phyloP scores from a whole-genome alignment of 2,329 filamentous ascomycete genomes.

The Fulvia fulva region DNA sequence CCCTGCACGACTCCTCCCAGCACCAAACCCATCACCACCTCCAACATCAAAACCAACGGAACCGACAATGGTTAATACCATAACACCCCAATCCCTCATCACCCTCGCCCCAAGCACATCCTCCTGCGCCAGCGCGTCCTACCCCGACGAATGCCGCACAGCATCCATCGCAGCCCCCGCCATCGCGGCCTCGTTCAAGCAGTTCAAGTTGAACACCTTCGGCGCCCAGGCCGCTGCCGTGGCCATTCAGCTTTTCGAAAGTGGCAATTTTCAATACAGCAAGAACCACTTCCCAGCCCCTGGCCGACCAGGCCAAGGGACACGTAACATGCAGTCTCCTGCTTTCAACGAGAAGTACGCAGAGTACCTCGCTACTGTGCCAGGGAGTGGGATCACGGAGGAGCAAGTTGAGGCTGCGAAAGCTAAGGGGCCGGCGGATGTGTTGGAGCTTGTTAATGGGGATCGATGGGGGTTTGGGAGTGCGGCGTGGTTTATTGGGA shows the following conservation, averaged over 20 bases:
- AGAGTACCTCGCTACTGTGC: conserved; percentile 39
- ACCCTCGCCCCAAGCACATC: conserved; percentile 56
- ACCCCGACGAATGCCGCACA: conserved; percentile 61
- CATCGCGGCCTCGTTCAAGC: conserved; percentile 55
- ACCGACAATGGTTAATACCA: no score
- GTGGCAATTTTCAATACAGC: conserved; percentile 64
- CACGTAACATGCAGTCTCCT: conserved; percentile 62
- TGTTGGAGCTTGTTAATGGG: conserved; percentile 53
- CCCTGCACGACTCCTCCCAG: no score
- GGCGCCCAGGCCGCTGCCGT: conserved; percentile 67
- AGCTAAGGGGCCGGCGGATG: conserved; percentile 38
- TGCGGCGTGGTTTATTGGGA: conserved; percentile 60
- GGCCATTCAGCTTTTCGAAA: conserved; percentile 68
- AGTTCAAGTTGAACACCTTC: conserved; percentile 53
- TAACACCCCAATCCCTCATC: conserved; percentile 43
- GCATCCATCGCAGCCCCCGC: conserved; percentile 57
- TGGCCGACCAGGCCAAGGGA: conserved; percentile 65
- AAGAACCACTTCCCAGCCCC: conserved; percentile 55
- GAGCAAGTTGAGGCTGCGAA: conserved; percentile 28
- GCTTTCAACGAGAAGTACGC: conserved; percentile 56
- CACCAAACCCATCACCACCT: neutral
- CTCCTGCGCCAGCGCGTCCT: conserved; percentile 48
- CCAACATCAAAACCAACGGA: no score
- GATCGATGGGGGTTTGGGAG: conserved; percentile 52
- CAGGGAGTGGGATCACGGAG: conserved; percentile 22